These are phyloP conservation scores for Fusarium kyushuense DNA, from an alignment of 2,329 filamentous ascomycete genomes.

Conservation along the genomic window DNA sequence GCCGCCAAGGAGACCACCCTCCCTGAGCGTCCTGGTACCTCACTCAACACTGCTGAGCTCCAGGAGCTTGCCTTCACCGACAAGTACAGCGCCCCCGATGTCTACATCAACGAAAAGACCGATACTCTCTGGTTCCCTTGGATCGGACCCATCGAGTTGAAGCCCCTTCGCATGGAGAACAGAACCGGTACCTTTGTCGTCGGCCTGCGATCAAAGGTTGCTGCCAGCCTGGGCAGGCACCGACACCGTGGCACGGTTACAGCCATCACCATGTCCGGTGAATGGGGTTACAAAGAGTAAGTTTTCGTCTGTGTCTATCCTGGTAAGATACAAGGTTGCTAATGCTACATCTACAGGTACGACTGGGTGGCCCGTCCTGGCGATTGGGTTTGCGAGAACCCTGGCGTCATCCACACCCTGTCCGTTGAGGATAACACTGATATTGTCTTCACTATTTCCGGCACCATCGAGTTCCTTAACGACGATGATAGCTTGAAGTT, in stretches of 20 bases:
- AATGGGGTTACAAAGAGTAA: slow-evolving; percentile 44
- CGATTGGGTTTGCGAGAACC: slow-evolving; percentile 46
- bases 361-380: slow-evolving; percentile 45
- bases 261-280: slow-evolving; percentile 42
- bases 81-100: slow-evolving; percentile 46
- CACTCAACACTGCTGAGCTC: slow-evolving; percentile 18
- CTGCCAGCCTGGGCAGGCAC: slow-evolving; percentile 37
- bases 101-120: slow-evolving; percentile 41
- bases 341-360: slow-evolving; percentile 29
- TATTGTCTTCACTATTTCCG: slow-evolving; percentile 44
- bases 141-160: slow-evolving; percentile 37
- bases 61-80: slow-evolving; percentile 43
- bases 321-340: slow-evolving; percentile 1
- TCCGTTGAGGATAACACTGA: slow-evolving; percentile 42
- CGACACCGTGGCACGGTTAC: slow-evolving; percentile 37
- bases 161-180: slow-evolving; percentile 39
- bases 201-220: slow-evolving; percentile 30
- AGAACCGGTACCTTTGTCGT: slow-evolving; percentile 37
- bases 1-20: slow-evolving; percentile 22
- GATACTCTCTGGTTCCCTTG: slow-evolving; percentile 44
- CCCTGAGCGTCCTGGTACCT: slow-evolving; percentile 15
- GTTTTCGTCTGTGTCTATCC: not conserved
- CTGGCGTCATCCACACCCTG: slow-evolving; percentile 43
- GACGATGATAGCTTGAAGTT: slow-evolving; percentile 44
- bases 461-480: slow-evolving; percentile 46